phyloP scores from a whole-genome alignment of 768 basidiomycete species.

The Phylloporus sp. region DNA sequence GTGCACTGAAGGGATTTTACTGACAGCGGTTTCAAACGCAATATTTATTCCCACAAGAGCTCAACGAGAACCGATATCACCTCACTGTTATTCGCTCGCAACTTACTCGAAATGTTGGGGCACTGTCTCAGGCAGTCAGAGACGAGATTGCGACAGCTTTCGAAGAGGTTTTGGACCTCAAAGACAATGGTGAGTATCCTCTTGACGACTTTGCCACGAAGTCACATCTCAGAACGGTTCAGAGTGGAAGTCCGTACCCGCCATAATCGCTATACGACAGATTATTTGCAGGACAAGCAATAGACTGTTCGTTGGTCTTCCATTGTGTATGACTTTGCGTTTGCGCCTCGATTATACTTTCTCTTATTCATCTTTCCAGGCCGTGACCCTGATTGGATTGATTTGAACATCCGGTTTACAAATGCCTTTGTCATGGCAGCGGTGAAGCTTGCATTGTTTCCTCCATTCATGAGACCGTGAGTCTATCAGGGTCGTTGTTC shows the following conservation, averaged over 20 bases:
- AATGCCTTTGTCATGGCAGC: conserved; percentile 20
- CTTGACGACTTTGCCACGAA: neutral
- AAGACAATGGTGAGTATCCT: conserved; percentile 13
- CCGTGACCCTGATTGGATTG: conserved; percentile 27
- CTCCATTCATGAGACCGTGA: conserved; percentile 32
- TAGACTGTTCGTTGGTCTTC: conserved; percentile 13
- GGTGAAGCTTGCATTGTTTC: conserved; percentile 26
- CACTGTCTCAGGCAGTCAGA: conserved; percentile 36
- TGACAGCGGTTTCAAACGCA: neutral
- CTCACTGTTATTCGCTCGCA: conserved; percentile 26
- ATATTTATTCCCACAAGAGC: neutral
- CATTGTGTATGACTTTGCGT: conserved; percentile 6
- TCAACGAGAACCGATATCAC: conserved; percentile 29
- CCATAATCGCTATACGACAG: neutral
- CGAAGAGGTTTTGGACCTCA: conserved; percentile 28
- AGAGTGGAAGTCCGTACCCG: conserved; percentile 15
- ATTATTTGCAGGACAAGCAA: conserved; percentile 8
- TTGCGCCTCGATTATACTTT: neutral
- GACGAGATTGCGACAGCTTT: conserved; percentile 44
- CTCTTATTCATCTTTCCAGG: neutral
- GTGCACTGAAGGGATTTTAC: neutral
- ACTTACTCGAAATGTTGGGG: conserved; percentile 37
- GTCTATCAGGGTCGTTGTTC: neutral
- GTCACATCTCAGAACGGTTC: neutral
- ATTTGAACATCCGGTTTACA: conserved; percentile 29